These are phyloP conservation scores for Phanerodontia chrysosporium DNA, from an alignment of 768 basidiomycete species.

Conservation along the genomic window DNA sequence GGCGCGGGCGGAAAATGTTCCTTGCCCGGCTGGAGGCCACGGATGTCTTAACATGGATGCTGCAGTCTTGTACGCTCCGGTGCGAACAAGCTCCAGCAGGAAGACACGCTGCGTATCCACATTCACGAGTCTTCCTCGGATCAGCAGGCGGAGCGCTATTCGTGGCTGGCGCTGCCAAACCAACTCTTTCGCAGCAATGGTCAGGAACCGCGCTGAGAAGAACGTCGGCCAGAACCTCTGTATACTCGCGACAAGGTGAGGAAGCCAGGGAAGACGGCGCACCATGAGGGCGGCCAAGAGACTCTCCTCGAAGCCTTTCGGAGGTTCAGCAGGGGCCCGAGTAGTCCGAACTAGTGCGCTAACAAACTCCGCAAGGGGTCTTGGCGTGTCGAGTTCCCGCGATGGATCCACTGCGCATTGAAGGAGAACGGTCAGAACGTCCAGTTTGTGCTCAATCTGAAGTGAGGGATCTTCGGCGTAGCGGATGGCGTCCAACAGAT, in stretches of 20 bases:
- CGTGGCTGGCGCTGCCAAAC: conserved; percentile 2
- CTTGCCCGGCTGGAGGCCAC: not conserved
- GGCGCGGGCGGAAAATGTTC: not conserved
- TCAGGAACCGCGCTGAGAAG: not conserved
- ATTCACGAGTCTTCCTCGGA: not conserved
- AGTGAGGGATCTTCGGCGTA: not conserved
- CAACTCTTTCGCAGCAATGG: not conserved
- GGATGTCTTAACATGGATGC: not conserved
- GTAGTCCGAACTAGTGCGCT: not conserved
- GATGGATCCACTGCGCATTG: not conserved
- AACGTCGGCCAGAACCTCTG: not conserved
- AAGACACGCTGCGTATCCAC: not conserved
- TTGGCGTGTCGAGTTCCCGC: not conserved
- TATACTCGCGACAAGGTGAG: not conserved
- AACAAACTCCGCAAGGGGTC: not conserved
- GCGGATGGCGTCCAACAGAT: not conserved
- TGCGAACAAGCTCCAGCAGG: not conserved
- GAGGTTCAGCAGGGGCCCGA: not conserved
- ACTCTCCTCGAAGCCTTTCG: not conserved
- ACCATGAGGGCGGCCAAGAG: not conserved
- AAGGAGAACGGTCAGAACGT: not conserved
- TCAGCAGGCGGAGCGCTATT: not conserved
- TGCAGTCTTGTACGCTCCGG: not conserved
- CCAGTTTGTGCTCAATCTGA: not conserved
- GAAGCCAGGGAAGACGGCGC: not conserved